Evolutionary conservation across 768 basidiomycete species (phyloP).

Genomic region (Suillus spraguei): DNA sequence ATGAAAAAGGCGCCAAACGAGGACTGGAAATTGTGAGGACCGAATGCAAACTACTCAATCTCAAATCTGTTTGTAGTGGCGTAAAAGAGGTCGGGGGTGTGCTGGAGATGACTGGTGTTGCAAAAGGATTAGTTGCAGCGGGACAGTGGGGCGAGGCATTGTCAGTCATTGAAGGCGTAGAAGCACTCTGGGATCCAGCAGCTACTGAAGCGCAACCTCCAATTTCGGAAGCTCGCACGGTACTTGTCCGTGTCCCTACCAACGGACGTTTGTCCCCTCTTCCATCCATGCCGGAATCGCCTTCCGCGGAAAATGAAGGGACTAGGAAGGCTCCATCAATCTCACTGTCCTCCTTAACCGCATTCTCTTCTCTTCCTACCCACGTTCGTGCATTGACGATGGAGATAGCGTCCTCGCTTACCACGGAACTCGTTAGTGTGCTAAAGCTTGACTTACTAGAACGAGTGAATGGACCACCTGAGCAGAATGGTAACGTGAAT

Average conservation of each 20-base stretch:
- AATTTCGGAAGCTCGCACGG: conserved; percentile 14
- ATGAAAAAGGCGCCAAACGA: conserved; percentile 73
- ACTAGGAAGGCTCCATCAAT: conserved; percentile 41
- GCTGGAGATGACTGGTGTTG: conserved; percentile 75
- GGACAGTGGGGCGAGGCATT: conserved; percentile 91
- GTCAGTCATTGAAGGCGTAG: conserved; percentile 68
- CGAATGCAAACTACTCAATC: conserved; percentile 60
- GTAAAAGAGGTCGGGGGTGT: conserved; percentile 68
- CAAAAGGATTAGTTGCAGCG: conserved; percentile 71
- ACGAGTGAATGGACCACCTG: conserved; percentile 40
- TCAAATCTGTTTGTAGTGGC: conserved; percentile 62
- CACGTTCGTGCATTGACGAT: conserved; percentile 72
- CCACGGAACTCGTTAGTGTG: conserved; percentile 74
- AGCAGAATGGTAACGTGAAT: conserved; percentile 30
- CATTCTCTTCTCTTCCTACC: conserved; percentile 74
- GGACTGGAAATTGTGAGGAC: conserved; percentile 75
- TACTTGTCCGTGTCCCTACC: conserved; percentile 14
- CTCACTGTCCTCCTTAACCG: conserved; percentile 66
- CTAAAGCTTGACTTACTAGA: conserved; percentile 67
- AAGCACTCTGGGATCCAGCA: conserved; percentile 52
- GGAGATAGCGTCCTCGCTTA: conserved; percentile 77
- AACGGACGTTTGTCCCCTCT: conserved; percentile 32
- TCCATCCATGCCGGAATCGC: conserved; percentile 40
- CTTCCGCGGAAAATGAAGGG: conserved; percentile 14
- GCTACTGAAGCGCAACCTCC: conserved; percentile 10